Conservation (phyloP, 2,329 filamentous ascomycete species). For the Claviceps purpurea region DNA sequence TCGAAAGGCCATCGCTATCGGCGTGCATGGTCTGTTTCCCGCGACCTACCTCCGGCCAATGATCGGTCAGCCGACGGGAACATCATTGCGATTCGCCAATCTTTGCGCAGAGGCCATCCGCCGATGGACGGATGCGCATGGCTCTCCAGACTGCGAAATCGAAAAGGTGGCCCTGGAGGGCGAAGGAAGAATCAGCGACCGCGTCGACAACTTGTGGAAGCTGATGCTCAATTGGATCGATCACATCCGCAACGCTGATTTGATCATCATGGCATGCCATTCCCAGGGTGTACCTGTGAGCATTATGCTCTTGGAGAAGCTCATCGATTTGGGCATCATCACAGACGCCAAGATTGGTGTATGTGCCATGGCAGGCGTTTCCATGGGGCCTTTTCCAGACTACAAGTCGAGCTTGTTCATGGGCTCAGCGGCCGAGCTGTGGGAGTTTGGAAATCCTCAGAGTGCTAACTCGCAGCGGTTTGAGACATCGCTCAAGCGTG, state of each 20-base stretch:
- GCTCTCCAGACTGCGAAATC: slow-evolving; percentile 64
- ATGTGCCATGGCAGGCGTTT: slow-evolving; percentile 84
- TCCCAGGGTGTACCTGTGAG: slow-evolving; percentile 92
- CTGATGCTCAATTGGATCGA: slow-evolving; percentile 90
- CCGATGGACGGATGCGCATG: slow-evolving; percentile 64
- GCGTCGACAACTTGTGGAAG: slow-evolving; percentile 89
- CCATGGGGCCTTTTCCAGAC: slow-evolving; percentile 81
- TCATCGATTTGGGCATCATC: slow-evolving; percentile 81
- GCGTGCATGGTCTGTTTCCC: slow-evolving; percentile 88
- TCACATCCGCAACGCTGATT: slow-evolving; percentile 72
- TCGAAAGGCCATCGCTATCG: slow-evolving; percentile 80
- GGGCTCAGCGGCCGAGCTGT: slow-evolving; percentile 83
- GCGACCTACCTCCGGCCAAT: slow-evolving; percentile 77
- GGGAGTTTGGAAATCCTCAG: slow-evolving; percentile 76
- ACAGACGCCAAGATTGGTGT: slow-evolving; percentile 66
- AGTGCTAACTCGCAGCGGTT: slow-evolving; percentile 77
- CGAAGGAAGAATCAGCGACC: slow-evolving; percentile 80
- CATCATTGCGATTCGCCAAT: slow-evolving; percentile 84
- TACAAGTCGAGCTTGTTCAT: slow-evolving; percentile 84
- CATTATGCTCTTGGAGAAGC: slow-evolving; percentile 81
- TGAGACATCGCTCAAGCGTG: slow-evolving; percentile 57
- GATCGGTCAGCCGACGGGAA: slow-evolving; percentile 88
- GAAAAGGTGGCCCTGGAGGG: slow-evolving; percentile 92
- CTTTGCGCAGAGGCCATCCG: slow-evolving; percentile 74
- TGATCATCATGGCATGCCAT: slow-evolving; percentile 85